These are phyloP conservation scores for Pogostemon cablin DNA, from an alignment of 257 asterid genomes.

Conservation along the genomic window DNA sequence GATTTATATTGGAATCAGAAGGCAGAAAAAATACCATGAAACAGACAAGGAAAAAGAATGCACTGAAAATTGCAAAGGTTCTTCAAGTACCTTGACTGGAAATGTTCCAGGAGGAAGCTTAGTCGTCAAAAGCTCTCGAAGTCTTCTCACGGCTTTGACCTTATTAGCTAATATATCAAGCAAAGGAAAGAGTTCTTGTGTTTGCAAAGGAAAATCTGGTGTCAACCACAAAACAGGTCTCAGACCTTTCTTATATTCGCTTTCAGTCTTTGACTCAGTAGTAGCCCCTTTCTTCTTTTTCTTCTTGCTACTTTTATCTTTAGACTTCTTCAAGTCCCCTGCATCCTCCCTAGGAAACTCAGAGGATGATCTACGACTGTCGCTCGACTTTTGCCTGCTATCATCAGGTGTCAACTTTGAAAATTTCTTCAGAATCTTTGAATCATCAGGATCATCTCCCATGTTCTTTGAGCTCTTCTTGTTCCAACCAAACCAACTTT, in stretches of 20 bases:
- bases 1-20: constrained; percentile 8
- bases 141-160: constrained; percentile 95
- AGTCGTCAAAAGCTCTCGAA: constrained; percentile 95
- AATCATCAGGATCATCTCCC: constrained; percentile 81
- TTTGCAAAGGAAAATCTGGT: constrained; percentile 92
- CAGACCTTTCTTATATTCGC: constrained; percentile 91
- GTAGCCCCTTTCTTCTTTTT: constrained; percentile 78
- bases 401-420: constrained; percentile 82
- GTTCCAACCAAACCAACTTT: constrained; percentile 93
- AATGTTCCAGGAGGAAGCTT: constrained; percentile 91
- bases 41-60: constrained; percentile 10
- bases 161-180: constrained; percentile 97
- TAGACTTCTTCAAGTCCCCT: constrained; percentile 68
- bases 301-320: constrained; percentile 87
- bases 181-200: constrained; percentile 93
- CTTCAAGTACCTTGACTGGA: constrained; percentile 84
- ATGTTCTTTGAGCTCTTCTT: constrained; percentile 72
- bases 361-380: constrained; percentile 67
- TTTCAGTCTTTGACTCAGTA: constrained; percentile 51
- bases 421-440: constrained; percentile 72
- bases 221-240: constrained; percentile 98
- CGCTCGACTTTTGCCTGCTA: constrained; percentile 61
- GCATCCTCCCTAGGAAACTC: constrained; percentile 68
- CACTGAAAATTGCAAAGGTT: constrained; percentile 24
- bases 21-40: constrained; percentile 19